These are phyloP conservation scores for Vigna nakashimae DNA, from an alignment of 306 rosid species.

Conservation along the genomic window DNA sequence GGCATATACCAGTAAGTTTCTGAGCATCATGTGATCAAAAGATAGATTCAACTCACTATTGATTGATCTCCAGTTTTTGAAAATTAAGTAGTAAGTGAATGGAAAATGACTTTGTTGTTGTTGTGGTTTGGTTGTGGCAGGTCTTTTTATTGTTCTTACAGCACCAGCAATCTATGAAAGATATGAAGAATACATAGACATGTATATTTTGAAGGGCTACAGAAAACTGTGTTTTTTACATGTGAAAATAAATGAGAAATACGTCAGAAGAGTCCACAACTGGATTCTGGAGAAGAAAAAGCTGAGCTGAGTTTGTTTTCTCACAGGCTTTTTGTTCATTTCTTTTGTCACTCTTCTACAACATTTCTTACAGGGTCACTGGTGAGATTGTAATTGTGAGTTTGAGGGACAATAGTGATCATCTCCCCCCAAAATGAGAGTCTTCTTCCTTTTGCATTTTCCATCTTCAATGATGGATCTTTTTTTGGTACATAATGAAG, in stretches of 20 bases:
- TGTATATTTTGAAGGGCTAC: constrained; percentile 60
- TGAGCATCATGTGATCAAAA: constrained; percentile 12
- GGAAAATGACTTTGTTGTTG: constrained; percentile 4
- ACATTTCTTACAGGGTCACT: constrained; percentile 39
- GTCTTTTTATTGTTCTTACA: constrained; percentile 77
- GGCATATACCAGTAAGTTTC: constrained; percentile 75
- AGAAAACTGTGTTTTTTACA: constrained; percentile 60
- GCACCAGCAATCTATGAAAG: constrained; percentile 85
- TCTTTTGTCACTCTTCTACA: constrained; percentile 13
- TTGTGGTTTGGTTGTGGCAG: constrained; percentile 59
- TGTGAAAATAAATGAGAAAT: constrained; percentile 63
- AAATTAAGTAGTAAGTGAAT: constrained; percentile 4
- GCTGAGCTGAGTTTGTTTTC: constrained; percentile 58
- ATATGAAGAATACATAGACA: constrained; percentile 76
- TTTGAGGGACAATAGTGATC: constrained; percentile 42
- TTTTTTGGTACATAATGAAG: constrained; percentile 42
- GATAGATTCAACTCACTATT: background rate
- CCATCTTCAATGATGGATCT: constrained; percentile 42
- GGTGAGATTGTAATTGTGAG: constrained; percentile 49
- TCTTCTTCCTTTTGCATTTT: constrained; percentile 33
- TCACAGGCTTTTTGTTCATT: constrained; percentile 24
- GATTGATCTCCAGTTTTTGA: constrained; percentile 9
- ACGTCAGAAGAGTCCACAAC: constrained; percentile 54
- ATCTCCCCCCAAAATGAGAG: background rate
- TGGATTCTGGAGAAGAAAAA: constrained; percentile 81